Base-by-base conservation (phyloP, 805 yeast genomes). In the Isabelozyma gotoi region DNA sequence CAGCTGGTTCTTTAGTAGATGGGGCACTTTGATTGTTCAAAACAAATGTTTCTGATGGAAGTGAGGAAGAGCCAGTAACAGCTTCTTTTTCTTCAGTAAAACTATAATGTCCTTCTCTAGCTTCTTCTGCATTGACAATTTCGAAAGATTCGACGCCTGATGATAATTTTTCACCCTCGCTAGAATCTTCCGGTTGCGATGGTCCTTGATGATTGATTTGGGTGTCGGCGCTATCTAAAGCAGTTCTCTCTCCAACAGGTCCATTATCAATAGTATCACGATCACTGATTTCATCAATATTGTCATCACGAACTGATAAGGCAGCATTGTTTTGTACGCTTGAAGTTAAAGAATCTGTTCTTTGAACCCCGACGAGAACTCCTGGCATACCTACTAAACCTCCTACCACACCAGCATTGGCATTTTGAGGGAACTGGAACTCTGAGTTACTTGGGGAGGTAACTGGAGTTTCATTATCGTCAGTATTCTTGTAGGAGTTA, bases 291-390 rank as follows among this genome's bases (percentile, higher is more conserved):
- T 66, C 71, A 16, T 69, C 77, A 35, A 71, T 65, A 43, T 71
- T 72, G 47, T 72, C 96, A 49, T 87, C 96, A 47, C 96, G 81
- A 6, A 89, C 96, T 17, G 96, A 87, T 64, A 82, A 80, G 0
- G 97, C 91, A 2, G 97, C 89, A 61, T 92, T 90, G 66, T 91
- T 91, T 55, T 86, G 92, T 27, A 90, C 95, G 36, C 96, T 87
- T 0, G 97, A 89, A 0, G 97, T 87, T 33, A 86, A 79, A 0
- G 96, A 87, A 45, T 84, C 86, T 2, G 95, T 87, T 54, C 94
- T 44, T 74, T 80, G 72, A 5, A 71, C 73, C 7, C 74, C 74
- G 12, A 67, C 68, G 38, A 68, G 57, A 3, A 62, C 75, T n/a
- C 76, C 73, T 18, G 59, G 55, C 68, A 71, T 66, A 2, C 74